phyloP scores from a whole-genome alignment of 1,284 basidiomycete species.

The Thecaphora thlaspeos region DNA sequence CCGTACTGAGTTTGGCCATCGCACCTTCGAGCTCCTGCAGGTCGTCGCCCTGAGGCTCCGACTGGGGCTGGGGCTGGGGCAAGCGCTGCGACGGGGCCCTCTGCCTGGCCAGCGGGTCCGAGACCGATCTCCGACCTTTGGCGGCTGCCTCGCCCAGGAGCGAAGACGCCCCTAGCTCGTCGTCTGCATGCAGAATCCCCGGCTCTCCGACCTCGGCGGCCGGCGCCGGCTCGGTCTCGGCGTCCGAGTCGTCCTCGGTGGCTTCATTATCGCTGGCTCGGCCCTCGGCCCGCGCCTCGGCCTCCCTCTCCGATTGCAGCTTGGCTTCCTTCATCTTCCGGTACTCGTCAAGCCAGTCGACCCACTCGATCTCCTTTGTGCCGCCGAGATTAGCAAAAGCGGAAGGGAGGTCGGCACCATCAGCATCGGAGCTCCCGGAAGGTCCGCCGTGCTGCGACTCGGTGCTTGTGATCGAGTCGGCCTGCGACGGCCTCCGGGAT shows the following conservation, averaged over 20 bases:
- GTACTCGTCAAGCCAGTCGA: constrained; percentile 66
- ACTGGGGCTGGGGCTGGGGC: too few relatives aligned
- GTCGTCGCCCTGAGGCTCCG: too few relatives aligned
- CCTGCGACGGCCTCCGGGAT: constrained; percentile 21
- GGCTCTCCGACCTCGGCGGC: too few relatives aligned
- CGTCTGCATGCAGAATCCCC: too few relatives aligned
- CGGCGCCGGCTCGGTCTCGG: too few relatives aligned
- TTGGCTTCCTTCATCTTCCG: constrained; percentile 64
- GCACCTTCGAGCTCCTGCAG: too few relatives aligned
- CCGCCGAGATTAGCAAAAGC: constrained; percentile 15
- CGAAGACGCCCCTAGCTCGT: too few relatives aligned
- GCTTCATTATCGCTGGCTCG: background rate
- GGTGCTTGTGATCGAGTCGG: constrained; percentile 34
- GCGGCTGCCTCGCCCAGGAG: background rate
- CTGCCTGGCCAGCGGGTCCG: constrained; percentile 29
- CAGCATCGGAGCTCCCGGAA: background rate
- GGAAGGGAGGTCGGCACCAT: constrained; percentile 2
- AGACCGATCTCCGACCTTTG: constrained; percentile 30
- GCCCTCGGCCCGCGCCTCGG: constrained; percentile 18
- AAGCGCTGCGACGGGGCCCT: too few relatives aligned
- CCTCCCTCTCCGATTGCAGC: constrained; percentile 59
- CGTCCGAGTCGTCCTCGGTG: background rate
- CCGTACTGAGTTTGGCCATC: too few relatives aligned
- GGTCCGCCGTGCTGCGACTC: constrained; percentile 29
- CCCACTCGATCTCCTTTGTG: constrained; percentile 63